Base-by-base conservation (phyloP, 1,284 basidiomycete genomes). In the Meripilus lineatus region DNA sequence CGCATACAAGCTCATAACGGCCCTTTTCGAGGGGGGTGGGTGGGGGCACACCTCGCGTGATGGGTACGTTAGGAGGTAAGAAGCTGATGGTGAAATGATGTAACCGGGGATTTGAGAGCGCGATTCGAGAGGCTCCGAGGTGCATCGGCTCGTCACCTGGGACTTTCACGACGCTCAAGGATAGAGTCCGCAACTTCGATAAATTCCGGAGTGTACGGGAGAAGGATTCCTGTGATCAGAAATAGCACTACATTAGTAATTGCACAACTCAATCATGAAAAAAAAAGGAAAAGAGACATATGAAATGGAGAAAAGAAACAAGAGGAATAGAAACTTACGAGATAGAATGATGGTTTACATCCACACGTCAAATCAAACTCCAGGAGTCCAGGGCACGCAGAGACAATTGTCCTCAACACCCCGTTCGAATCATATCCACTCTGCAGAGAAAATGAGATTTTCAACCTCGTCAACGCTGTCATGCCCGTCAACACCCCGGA, bases 341-440 rank as follows among this genome's bases (percentile, higher is more conserved):
- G 65, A 46, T 79, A 79, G 59, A 87, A 81, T 1, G 81, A 83
- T 6, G 84, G 79, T 51, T 76, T 79, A 52, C 75, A 75, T n/a
- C 72, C 70, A 57, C 81, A 84, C 18, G 75, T 76, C 35, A 87
- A 62, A 49, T 82, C 75, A 5, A 87, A 68, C 52, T 79, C 72
- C 24, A 66, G 68, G 32, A 87, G 66, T 42, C 72, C 69, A 11
- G 84, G 83, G 52, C 82, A 85, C 1, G 79, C 72, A 13, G 74
- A 62, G 35, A 77, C 75, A 46, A 87, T 71, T 3, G 79, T 76
- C 38, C 80, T 75, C 35, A 87, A 67, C 41, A 85, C 65, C 50
- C 77, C 78, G 25, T 76, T 79, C 54, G 81, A 80, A 53, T 87
- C 84, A 53, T 85, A 85, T 51, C 79, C 78, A 4, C 81, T 81